Evolutionary conservation across 2,329 filamentous ascomycete genomes (phyloP), one percentile per base, ranked within the genome.

Genomic region (Scorias spongiosa): DNA sequence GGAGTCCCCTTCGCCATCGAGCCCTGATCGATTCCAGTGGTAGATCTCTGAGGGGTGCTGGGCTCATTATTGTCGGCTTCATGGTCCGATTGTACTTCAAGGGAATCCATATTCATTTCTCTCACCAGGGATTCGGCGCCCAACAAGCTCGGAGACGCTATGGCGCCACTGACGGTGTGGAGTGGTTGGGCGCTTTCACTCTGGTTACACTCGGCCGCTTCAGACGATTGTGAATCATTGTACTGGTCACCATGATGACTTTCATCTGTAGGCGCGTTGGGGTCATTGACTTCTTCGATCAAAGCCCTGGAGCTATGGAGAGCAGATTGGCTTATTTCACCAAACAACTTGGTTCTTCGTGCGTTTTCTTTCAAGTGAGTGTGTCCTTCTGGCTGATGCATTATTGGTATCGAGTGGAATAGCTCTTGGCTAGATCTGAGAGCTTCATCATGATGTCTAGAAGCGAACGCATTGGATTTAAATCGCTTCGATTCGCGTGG

Each of bases 241-340:
- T 34, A 18, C 14, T 26, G 14, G 11, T 42, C 14, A 36, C 34
- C 36, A 40, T 46, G 32, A 32, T 8, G 10, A 28, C 43, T 5
- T 39, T 17, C n/a, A 15, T 34, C 4, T 38, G 37, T 4, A n/a
- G 11, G 15, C 11, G 18, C 6, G 20, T 28, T 15, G 29, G 29
- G 17, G 39, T 42, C 20, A 17, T 58, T 56, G 12, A 54, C 55
- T 32, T 57, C 54, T 12, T 48, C 50, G 29, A 50, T 53, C 5
- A 76, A 57, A 29, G 17, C n/a, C 11, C 7, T 40, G 4, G 38
- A 75, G 53, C 68, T 75, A 41, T 66, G 62, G 11, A 79, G 53
- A 10, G 70, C 70, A 15, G 74, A 75, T 26, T 67, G 60, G 10
- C 70, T 70, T 48, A 80, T 74, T 55, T 80, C 76, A 10, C 76